These are phyloP conservation scores for Penicillium alfredii DNA, from an alignment of 495 filamentous ascomycete species.

Conservation along the genomic window DNA sequence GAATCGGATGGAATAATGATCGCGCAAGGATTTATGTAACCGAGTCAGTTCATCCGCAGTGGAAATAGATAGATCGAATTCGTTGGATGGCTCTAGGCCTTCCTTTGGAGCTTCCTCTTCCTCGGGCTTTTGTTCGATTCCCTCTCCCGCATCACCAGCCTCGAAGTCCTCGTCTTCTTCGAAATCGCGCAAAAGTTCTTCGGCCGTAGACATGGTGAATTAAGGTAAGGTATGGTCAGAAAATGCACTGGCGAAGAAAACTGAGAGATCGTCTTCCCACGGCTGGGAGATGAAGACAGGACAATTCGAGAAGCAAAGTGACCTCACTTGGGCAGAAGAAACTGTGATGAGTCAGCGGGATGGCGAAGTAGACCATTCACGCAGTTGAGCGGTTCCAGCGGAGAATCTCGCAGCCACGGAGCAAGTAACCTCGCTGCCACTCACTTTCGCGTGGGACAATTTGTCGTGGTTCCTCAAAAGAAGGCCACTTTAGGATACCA, in stretches of 20 bases:
- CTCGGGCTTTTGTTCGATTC: conserved; percentile 22
- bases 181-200: conserved; percentile 43
- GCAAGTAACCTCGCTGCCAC: too few species aligned
- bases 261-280: too few species aligned
- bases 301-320: conserved; percentile 1
- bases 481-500: too few species aligned
- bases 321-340: conserved; percentile 4
- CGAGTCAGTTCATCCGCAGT: conserved; percentile 89
- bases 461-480: too few species aligned
- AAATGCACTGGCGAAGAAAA: too few species aligned
- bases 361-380: conserved; percentile 10
- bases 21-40: conserved; percentile 90
- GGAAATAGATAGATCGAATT: conserved; percentile 87
- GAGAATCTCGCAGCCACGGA: conserved; percentile 3
- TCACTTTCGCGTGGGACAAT: neutral
- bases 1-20: conserved; percentile 91
- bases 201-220: conserved; percentile 36
- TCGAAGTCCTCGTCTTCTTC: conserved; percentile 36
- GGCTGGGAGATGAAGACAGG: conserved; percentile 2
- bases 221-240: too few species aligned
- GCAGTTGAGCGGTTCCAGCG: conserved; percentile 15
- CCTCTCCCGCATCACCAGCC: conserved; percentile 17
- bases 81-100: conserved; percentile 51
- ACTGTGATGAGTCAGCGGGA: conserved; percentile 17
- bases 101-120: conserved; percentile 24